Percentiles rank a stretch among this genome's conserved stretches.
These are phyloP conservation scores for Metarhizium album DNA, from an alignment of 2,329 filamentous ascomycete species.

Conservation along the genomic window DNA sequence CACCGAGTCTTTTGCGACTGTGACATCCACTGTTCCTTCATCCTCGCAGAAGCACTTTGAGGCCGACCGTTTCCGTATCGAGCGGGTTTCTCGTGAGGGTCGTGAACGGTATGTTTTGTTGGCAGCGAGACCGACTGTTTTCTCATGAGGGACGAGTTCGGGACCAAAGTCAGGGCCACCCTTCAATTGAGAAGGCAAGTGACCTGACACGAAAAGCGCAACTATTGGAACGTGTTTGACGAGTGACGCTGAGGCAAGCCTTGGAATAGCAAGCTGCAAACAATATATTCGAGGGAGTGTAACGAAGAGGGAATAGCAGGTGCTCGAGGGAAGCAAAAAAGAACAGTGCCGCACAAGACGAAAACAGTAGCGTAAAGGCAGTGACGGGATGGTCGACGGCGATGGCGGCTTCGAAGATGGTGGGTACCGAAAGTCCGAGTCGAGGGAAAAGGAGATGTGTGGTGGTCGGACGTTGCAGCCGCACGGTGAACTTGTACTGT, in stretches of 20 bases:
- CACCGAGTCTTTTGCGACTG: slow-evolving; percentile 56
- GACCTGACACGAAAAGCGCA: neutral
- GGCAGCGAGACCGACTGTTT: slow-evolving; percentile 55
- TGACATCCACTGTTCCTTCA: slow-evolving; percentile 49
- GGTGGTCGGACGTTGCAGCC: neutral
- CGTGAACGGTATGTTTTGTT: slow-evolving; percentile 46
- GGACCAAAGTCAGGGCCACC: too few relatives aligned
- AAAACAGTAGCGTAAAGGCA: neutral
- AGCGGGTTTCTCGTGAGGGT: slow-evolving; percentile 54
- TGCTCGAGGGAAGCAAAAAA: neutral
- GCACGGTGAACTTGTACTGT: too few relatives aligned
- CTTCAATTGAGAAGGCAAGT: neutral
- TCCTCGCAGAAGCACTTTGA: slow-evolving; percentile 38
- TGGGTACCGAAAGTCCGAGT: too few relatives aligned
- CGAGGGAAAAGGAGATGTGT: neutral
- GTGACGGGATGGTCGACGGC: neutral
- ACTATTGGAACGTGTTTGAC: slow-evolving; percentile 12
- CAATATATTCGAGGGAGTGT: neutral
- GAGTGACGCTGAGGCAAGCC: slow-evolving; percentile 16
- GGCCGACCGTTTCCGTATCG: slow-evolving; percentile 44
- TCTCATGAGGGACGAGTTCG: slow-evolving; percentile 41
- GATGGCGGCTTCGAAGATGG: neutral
- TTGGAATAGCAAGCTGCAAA: neutral
- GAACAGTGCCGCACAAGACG: neutral
- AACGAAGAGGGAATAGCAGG: neutral